A percentile compares a stretch with the other conserved stretches of the same genome.
Conservation (phyloP, 2,329 filamentous ascomycete species). For the Paecilomyces variotii region DNA sequence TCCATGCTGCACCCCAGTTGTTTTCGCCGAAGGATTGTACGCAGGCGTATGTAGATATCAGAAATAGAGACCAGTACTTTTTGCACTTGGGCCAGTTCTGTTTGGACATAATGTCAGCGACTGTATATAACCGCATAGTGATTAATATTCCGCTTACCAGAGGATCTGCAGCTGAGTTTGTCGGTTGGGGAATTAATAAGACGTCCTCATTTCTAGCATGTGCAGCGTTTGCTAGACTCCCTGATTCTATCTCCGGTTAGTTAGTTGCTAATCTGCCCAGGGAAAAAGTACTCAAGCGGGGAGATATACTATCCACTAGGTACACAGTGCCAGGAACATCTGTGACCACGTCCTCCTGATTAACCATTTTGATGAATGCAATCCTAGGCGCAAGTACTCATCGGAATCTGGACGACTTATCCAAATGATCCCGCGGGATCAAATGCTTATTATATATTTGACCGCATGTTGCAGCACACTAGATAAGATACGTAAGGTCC, state of each 20-base stretch:
- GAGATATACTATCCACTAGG: conserved; percentile 1
- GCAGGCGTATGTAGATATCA: conserved; percentile 34
- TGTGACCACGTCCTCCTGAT: background rate
- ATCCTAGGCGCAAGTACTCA: background rate
- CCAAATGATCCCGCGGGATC: background rate
- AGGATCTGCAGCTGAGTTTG: background rate
- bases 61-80: conserved; percentile 33
- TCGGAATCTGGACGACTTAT: background rate
- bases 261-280: background rate
- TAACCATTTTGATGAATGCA: background rate
- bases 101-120: background rate
- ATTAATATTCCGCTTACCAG: background rate
- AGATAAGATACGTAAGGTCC: background rate
- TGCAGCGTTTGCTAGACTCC: background rate
- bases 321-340: conserved; percentile 2
- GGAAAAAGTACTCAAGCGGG: background rate
- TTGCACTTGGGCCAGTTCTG: conserved; percentile 29
- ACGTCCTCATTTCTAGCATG: background rate
- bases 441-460: background rate
- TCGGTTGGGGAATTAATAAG: background rate
- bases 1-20: conserved; percentile 36
- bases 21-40: conserved; percentile 19
- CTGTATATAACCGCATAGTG: background rate
- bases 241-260: background rate
- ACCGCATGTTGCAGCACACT: background rate